phyloP scores from a whole-genome alignment of 805 yeast genomes.

The Ogataea nonfermentans region DNA sequence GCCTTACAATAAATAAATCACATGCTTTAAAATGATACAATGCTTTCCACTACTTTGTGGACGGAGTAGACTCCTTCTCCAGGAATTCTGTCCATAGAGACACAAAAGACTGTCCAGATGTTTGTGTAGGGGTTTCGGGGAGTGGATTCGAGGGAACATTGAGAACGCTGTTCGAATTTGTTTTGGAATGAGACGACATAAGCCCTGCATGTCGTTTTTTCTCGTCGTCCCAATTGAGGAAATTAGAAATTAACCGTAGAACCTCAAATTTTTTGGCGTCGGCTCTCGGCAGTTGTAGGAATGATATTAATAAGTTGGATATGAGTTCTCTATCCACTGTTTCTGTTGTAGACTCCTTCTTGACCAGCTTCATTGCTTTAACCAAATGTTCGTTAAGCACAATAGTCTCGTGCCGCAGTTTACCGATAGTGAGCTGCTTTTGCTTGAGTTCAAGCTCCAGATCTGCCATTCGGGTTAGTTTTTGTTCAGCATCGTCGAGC shows the following conservation, averaged over 20 bases:
- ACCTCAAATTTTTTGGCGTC: conserved; percentile 96
- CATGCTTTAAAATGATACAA: conserved; percentile 3
- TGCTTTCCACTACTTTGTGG: conserved; percentile 7
- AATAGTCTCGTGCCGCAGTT: conserved; percentile 91
- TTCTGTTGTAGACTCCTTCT: conserved; percentile 71
- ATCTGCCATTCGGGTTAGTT: conserved; percentile 30
- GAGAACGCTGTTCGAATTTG: conserved; percentile 34
- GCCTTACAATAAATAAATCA: not conserved
- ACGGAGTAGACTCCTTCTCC: conserved; percentile 62
- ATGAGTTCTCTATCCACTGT: conserved; percentile 86
- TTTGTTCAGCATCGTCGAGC: conserved; percentile 19
- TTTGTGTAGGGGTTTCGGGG: conserved; percentile 28
- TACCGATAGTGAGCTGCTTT: conserved; percentile 80
- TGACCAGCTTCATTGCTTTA: conserved; percentile 84
- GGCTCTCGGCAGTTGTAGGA: conserved; percentile 83
- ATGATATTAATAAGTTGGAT: conserved; percentile 81
- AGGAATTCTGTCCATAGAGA: conserved; percentile 77
- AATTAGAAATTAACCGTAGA: conserved; percentile 74
- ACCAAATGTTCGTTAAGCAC: conserved; percentile 91
- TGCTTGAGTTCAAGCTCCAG: conserved; percentile 58
- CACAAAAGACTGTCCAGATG: conserved; percentile 47
- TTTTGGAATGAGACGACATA: conserved; percentile 28
- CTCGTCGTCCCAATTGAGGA: conserved; percentile 84
- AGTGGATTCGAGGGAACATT: conserved; percentile 25
- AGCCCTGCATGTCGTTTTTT: conserved; percentile 76